Base-by-base conservation (phyloP, 2,329 filamentous ascomycete species). In the Xylaria sp. region DNA sequence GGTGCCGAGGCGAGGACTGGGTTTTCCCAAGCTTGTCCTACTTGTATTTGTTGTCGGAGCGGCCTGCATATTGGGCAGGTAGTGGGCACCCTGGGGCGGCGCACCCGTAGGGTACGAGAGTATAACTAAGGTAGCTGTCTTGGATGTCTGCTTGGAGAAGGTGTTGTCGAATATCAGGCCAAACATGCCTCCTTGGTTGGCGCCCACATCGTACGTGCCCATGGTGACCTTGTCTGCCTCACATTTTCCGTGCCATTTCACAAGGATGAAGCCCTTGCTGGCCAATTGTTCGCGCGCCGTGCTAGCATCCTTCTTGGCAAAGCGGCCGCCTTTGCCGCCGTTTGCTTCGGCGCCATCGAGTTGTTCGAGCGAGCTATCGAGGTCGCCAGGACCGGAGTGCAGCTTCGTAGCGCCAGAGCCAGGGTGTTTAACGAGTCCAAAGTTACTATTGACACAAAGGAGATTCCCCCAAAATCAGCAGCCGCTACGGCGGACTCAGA, bases 121-220 rank as follows among this genome's bases (percentile, higher is more conserved):
- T 62, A 99, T 89, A 44, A 98, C 94, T 77, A 99, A 93, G 8
- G 95, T 98, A 23, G 94, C 94, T 37, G 92, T 97, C 83, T 99
- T 99, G 63, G 94, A 96, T 51, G 92, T 91, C 80, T 91, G 93
- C 83, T 98, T 98, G 69, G 94, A 97, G 80, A 99, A 99, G 34
- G 96, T 99, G 78, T 99, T 99, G 87, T 99, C 96, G 78, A 99
- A 97, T 39, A 98, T 94, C 70, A 99, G 85, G 66, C 94, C 96
- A 79, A 97, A 99, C 89, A 97, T 98, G 77, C 96, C 96, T 28
- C 91, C 93, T 72, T 96, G 90, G 41, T 89, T 90, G 8, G 84
- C 77, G 0, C 84, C 84, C 28, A 98, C 93, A 78, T 97, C 92
- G 79, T 94, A 93, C 23, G 91, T 96, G 39, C 95, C 96, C 80